phyloP scores from a whole-genome alignment of 1,284 basidiomycete species.

The Microbotryum silenes-acaulis region DNA sequence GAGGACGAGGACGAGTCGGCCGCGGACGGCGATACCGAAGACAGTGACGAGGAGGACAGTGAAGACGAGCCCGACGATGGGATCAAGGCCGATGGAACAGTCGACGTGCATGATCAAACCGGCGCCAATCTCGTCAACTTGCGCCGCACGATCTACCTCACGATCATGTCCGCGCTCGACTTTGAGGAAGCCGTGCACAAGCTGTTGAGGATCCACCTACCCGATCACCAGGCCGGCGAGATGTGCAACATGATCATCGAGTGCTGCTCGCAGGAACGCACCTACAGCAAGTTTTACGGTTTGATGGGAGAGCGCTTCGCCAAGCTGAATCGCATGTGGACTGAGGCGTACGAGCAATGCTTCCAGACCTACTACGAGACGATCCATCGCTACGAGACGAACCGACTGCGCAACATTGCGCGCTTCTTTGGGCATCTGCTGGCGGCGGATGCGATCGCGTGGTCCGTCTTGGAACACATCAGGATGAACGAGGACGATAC shows the following conservation, averaged over 20 bases:
- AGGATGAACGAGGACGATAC: constrained; percentile 98
- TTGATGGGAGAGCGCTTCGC: constrained; percentile 92
- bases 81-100: constrained; percentile 56
- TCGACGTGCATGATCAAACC: constrained; percentile 88
- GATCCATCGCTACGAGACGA: constrained; percentile 97
- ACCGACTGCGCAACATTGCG: constrained; percentile 91
- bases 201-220: constrained; percentile 82
- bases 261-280: constrained; percentile 98
- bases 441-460: constrained; percentile 77
- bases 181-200: constrained; percentile 99
- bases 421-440: constrained; percentile 90
- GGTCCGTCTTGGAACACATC: constrained; percentile 74
- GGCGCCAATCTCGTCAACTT: constrained; percentile 94
- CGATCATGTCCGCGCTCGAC: constrained; percentile 82
- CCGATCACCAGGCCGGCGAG: constrained; percentile 91
- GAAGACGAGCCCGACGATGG: constrained; percentile 47
- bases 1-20: constrained; percentile 49
- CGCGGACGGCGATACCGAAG: constrained; percentile 57
- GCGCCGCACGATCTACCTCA: constrained; percentile 87
- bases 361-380: constrained; percentile 90
- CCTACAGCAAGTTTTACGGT: constrained; percentile 93
- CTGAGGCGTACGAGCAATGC: constrained; percentile 75
- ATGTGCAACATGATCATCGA: constrained; percentile 98
- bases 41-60: constrained; percentile 58
- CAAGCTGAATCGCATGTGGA: constrained; percentile 91